Evolutionary conservation across 2,329 filamentous ascomycete species (phyloP), one percentile per base, ranked within the genome.

Genomic region (Aspergillus puulaauensis): DNA sequence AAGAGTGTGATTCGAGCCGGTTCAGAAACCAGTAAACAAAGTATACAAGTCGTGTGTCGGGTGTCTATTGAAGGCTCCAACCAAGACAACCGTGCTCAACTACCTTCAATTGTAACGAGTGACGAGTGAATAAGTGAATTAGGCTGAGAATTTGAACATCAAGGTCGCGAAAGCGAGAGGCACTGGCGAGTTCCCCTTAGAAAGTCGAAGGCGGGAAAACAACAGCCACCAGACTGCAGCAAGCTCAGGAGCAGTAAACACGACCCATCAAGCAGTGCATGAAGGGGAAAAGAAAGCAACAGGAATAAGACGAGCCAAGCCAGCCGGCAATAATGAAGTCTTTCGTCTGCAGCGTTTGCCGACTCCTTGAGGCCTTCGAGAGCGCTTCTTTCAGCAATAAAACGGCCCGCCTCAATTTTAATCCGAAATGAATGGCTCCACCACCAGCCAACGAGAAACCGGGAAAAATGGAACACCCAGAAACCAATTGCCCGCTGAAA

Each of bases 361-460:
- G 35, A 7, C 52, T 47, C 31, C 43, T 46, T 47, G 51, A 47
- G 31, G 19, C 19, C 19, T 35, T 37, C 35, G 24, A 14, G 41
- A 31, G 31, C 40, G 54, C 40, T 50, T 51, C 47, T 56, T 47
- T 47, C 44, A 6, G 24, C 49, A 35, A 37, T 43, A 23, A 54
- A 60, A 55, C 57, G 59, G 61, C 48, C 45, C 66, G 69, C 59
- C 61, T 59, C 47, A 70, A 68, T n/a, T 19, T 67, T 70, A 15
- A 50, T 65, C 70, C 70, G 69, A 66, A 59, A 68, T 68, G 61
- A 64, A 40, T 31, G 35, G 61, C 31, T 62, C 66, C 63, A 63
- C 66, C 56, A 12, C 19, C 52, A 47, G 45, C 43, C 41, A 40
- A 58, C 33, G 23, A 23, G 31, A 19, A 43, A 15, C 19, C 33